Evolutionary conservation across 2,329 filamentous ascomycete genomes (phyloP), one percentile per base, ranked within the genome.

Genomic region (Colletotrichum godetiae): DNA sequence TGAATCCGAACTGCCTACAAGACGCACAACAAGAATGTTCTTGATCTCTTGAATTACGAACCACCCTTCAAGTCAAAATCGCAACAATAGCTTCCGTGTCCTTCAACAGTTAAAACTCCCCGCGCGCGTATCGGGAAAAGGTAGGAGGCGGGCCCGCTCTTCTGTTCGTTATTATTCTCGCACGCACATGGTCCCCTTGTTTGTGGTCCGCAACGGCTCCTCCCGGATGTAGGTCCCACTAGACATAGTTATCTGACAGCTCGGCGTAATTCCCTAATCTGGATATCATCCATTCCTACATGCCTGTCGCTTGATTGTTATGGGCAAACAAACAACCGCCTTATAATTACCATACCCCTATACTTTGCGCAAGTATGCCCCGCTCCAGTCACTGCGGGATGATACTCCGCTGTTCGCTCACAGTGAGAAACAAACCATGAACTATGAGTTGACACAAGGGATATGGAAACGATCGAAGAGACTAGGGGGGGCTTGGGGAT

Each of bases 91-190:
- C 42, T 42, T 13, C 37, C 37, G 19, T 15, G 15, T 42, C 42
- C 7, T 49, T 8, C 42, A 19, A 49, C 10, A n/a, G 42, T 49
- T 49, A 6, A 49, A 49, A 4, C 42, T n/a, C 15, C 42, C 8
- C 42, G 42, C 42, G 19, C 42, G 42, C 19, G 42, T n/a, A 4
- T 49, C 42, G 19, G 42, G 42, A 8, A 49, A 13, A n/a, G 42
- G 7, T 49, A 19, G 19, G 22, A n/a, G 71, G 56, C 77, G 71
- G 33, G 76, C 78, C 22, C 78, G 69, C 11, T 79, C 75, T 13
- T 74, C 68, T 24, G 27, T 24, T 27, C 31, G 31, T 58, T 58
- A 29, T 27, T 29, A 58, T 33, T 58, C 22, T 58, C 55, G 24
- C 55, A 58, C 19, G 31, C 6, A 58, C 24, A 58, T 58, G 31